These are phyloP conservation scores for Pseudonitzschia delicatissima DNA, from an alignment of 108 stramenopile species.

Conservation along the genomic window DNA sequence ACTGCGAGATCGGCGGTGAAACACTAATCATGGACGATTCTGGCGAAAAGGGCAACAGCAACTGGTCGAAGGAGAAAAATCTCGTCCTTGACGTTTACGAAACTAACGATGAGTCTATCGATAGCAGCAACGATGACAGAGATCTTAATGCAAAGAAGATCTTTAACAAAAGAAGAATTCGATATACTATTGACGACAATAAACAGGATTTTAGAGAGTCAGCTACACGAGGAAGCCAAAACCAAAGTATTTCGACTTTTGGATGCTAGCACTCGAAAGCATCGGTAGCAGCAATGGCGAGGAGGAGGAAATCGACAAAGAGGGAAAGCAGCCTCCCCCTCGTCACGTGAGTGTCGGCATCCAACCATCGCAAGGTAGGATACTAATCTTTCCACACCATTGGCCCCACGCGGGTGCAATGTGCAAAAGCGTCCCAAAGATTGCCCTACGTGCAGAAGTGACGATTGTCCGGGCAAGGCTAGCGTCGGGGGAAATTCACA, in stretches of 20 bases:
- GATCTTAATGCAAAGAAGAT: slow-evolving; percentile 2
- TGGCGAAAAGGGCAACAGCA: not conserved
- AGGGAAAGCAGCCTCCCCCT: not conserved
- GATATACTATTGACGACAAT: too few species aligned
- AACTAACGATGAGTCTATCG: not conserved
- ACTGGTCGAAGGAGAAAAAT: not conserved
- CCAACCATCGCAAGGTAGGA: slow-evolving; percentile 25
- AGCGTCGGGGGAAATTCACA: not conserved
- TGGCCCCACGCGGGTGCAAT: slow-evolving; percentile 29
- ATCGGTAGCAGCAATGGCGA: not conserved
- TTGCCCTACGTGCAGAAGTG: slow-evolving; percentile 34
- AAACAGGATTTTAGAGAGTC: too few species aligned
- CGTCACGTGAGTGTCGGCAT: not conserved
- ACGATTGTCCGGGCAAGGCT: not conserved
- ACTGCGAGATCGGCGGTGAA: slow-evolving; percentile 27
- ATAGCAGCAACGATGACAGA: slow-evolving; percentile 1
- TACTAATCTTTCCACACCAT: slow-evolving; percentile 35
- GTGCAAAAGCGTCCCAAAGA: slow-evolving; percentile 26
- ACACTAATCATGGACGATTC: slow-evolving; percentile 24
- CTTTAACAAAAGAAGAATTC: not conserved
- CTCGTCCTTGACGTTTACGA: not conserved
- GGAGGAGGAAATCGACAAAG: not conserved
- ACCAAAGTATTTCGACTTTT: not conserved
- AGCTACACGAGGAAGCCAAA: too few species aligned
- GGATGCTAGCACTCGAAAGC: too few species aligned